These are phyloP conservation scores for Cucurbita argyrosperma DNA, from an alignment of 306 rosid species.

Conservation along the genomic window DNA sequence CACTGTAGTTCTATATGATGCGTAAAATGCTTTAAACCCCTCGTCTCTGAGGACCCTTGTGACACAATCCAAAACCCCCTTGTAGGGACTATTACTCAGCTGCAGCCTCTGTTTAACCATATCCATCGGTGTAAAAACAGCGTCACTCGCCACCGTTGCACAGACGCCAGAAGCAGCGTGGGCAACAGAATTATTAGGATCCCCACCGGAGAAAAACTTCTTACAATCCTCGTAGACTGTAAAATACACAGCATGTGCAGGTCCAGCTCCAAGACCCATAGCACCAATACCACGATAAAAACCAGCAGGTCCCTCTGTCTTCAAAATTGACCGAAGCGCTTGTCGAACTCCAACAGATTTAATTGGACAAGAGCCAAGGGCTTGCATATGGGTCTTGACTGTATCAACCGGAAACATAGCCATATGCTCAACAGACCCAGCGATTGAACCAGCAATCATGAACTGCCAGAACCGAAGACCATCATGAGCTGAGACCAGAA, in stretches of 20 bases:
- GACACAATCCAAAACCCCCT: constrained; percentile 62
- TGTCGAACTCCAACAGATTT: constrained; percentile 53
- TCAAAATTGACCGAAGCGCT: constrained; percentile 47
- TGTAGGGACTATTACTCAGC: constrained; percentile 55
- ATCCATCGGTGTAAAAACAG: constrained; percentile 88
- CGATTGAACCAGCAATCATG: constrained; percentile 78
- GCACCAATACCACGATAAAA: constrained; percentile 77
- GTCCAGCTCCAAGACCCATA: constrained; percentile 94
- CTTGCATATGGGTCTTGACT: constrained; percentile 86
- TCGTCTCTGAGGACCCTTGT: constrained; percentile 65
- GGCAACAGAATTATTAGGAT: constrained; percentile 33
- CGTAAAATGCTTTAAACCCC: constrained; percentile 66
- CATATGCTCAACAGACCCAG: constrained; percentile 72
- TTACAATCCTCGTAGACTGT: constrained; percentile 64
- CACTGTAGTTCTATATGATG: constrained; percentile 69
- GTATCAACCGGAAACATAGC: constrained; percentile 94
- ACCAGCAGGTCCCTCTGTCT: constrained; percentile 57
- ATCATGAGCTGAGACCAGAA: constrained; percentile 32
- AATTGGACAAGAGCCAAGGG: constrained; percentile 50
- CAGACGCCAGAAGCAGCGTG: constrained; percentile 74
- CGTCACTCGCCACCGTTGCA: constrained; percentile 75
- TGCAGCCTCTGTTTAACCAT: constrained; percentile 94
- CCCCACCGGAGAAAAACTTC: constrained; percentile 33
- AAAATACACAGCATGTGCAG: constrained; percentile 90
- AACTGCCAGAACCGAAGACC: constrained; percentile 82